Percentiles rank a stretch among this genome's conserved stretches.
Conservation (phyloP, 768 basidiomycete genomes). For the Auriscalpium orientale region DNA sequence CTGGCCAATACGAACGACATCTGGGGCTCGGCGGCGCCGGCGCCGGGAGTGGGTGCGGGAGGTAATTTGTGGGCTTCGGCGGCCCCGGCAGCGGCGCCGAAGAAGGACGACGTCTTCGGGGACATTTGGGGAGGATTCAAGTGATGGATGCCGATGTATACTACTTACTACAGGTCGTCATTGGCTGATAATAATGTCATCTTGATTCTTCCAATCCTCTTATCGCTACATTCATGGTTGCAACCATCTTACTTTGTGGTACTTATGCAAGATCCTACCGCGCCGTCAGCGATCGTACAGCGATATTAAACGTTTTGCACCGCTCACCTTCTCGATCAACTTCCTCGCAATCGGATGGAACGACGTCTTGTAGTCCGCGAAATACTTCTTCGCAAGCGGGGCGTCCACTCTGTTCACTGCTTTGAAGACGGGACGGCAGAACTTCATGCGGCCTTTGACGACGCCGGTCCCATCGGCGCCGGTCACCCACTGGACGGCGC, state of each 20-base stretch:
- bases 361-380: conserved; percentile 34
- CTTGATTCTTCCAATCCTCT: not conserved
- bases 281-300: too few species aligned
- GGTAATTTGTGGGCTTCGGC: conserved; percentile 31
- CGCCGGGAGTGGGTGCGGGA: conserved; percentile 14
- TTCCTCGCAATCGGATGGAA: conserved; percentile 77
- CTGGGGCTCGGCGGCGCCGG: conserved; percentile 40
- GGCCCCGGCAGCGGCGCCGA: conserved; percentile 26
- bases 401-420: conserved; percentile 46
- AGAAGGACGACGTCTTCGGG: conserved; percentile 76
- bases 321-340: conserved; percentile 65
- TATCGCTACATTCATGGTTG: not conserved
- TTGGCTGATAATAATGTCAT: not conserved
- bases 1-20: conserved; percentile 42
- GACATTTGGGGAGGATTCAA: conserved; percentile 84
- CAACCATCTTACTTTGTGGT: not conserved
- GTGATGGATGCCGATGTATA: conserved; percentile 25
- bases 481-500: conserved; percentile 62
- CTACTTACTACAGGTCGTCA: not conserved
- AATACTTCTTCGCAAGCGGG: conserved; percentile 44
- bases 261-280: conserved; percentile 21
- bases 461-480: conserved; percentile 49
- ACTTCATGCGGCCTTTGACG: conserved; percentile 80
- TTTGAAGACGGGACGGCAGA: conserved; percentile 64
- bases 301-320: too few species aligned